Evolutionary conservation across 495 filamentous ascomycete genomes (phyloP).

Genomic region (Cudoniella acicularis): DNA sequence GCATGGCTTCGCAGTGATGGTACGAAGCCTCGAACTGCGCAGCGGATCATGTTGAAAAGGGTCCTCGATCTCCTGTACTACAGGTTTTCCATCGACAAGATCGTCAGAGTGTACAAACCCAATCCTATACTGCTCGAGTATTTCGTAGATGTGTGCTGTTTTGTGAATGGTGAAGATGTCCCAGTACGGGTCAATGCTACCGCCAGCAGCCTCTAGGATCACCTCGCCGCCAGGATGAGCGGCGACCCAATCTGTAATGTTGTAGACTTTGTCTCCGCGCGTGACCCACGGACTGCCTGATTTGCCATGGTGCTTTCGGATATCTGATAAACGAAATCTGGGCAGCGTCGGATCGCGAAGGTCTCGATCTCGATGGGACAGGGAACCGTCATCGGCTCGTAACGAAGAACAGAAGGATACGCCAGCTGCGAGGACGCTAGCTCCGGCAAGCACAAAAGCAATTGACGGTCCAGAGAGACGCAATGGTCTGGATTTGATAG

Average conservation of each 20-base stretch:
- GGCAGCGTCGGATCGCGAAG: slow-evolving; percentile 1
- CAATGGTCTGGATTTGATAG: slow-evolving; percentile 1
- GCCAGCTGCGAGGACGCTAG: background rate
- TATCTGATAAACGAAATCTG: slow-evolving; percentile 2
- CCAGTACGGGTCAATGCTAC: slow-evolving; percentile 57
- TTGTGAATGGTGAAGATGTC: slow-evolving; percentile 60
- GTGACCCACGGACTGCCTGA: background rate
- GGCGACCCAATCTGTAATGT: slow-evolving; percentile 56
- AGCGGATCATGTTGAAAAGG: slow-evolving; percentile 50
- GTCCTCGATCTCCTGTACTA: slow-evolving; percentile 46
- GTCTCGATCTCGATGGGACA: background rate
- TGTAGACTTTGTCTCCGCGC: slow-evolving; percentile 46
- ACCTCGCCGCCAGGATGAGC: slow-evolving; percentile 58
- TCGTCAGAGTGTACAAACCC: slow-evolving; percentile 49
- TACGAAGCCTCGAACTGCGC: slow-evolving; percentile 43
- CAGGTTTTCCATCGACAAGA: slow-evolving; percentile 43
- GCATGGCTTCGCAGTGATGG: slow-evolving; percentile 47
- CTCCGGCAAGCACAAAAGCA: background rate
- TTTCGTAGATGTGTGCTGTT: slow-evolving; percentile 50
- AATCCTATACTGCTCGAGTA: slow-evolving; percentile 52
- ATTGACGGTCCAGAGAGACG: background rate
- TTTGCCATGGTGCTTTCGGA: background rate
- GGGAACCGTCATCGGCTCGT: background rate
- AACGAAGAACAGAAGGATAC: slow-evolving; percentile 1
- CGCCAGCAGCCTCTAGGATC: slow-evolving; percentile 57